These are phyloP conservation scores for Leptographium galeiforme DNA, from an alignment of 2,329 filamentous ascomycete genomes.

Conservation along the genomic window DNA sequence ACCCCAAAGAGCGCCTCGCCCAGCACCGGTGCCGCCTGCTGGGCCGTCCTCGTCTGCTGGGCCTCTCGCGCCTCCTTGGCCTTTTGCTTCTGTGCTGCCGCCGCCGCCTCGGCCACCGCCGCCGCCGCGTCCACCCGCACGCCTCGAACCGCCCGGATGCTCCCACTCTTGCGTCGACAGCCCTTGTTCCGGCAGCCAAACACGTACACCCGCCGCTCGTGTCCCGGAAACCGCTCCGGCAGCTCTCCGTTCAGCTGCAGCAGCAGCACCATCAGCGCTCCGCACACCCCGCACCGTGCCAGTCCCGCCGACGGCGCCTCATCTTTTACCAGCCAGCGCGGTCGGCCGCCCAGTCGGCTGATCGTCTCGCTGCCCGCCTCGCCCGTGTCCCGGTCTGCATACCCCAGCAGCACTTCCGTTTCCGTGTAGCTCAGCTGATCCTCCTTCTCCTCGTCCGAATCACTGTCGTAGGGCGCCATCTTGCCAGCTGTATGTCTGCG, in stretches of 20 bases:
- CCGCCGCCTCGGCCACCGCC: constrained; percentile 28
- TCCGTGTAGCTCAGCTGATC: constrained; percentile 40
- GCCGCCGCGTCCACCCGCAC: constrained; percentile 28
- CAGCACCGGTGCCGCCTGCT: constrained; percentile 26
- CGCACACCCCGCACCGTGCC: constrained; percentile 79
- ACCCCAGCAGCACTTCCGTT: constrained; percentile 83
- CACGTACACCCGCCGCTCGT: constrained; percentile 79
- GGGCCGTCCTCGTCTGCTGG: constrained; percentile 15
- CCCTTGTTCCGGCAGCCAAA: constrained; percentile 66
- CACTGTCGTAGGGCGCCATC: constrained; percentile 76
- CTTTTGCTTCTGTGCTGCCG: constrained; percentile 16
- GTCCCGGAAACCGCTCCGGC: constrained; percentile 70
- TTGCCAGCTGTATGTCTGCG: not conserved
- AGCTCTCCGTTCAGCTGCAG: constrained; percentile 87
- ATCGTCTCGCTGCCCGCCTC: constrained; percentile 66
- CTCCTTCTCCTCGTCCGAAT: constrained; percentile 59
- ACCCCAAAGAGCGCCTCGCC: constrained; percentile 61
- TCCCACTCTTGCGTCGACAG: constrained; percentile 73
- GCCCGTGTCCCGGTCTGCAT: constrained; percentile 42
- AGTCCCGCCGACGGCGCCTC: constrained; percentile 61
- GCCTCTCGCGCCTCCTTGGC: constrained; percentile 20
- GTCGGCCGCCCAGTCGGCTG: constrained; percentile 75
- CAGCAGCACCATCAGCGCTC: constrained; percentile 67
- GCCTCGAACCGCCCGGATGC: constrained; percentile 61
- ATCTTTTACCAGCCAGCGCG: constrained; percentile 69